These are phyloP conservation scores for Musa schizocarpa DNA, from an alignment of 176 grass and related monocot genomes.

Conservation along the genomic window DNA sequence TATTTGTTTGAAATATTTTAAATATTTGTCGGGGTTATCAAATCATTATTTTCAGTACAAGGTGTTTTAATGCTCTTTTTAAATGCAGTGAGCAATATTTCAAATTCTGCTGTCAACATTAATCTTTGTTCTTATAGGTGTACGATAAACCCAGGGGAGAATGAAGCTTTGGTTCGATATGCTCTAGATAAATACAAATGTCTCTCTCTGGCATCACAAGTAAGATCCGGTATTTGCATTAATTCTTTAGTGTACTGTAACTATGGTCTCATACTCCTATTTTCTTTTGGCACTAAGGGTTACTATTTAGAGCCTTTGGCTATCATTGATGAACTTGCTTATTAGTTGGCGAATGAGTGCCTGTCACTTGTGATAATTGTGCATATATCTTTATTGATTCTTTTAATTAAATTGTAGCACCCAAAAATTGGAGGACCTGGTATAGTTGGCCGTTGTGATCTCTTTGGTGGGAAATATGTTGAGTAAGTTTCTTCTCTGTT, in stretches of 20 bases:
- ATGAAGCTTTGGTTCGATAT: slow-evolving; percentile 86
- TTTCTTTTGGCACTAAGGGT: neutral
- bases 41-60: neutral
- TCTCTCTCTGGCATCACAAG: slow-evolving; percentile 64
- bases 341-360: too few species aligned
- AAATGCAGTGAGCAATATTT: neutral
- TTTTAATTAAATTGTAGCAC: slow-evolving; percentile 35
- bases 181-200: slow-evolving; percentile 81
- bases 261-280: neutral
- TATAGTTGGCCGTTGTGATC: slow-evolving; percentile 50
- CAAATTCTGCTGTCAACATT: neutral
- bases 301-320: neutral
- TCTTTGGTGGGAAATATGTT: slow-evolving; percentile 36
- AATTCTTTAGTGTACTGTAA: slow-evolving; percentile 6
- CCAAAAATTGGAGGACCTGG: slow-evolving; percentile 85
- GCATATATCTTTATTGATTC: neutral
- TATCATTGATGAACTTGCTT: neutral
- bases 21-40: too few species aligned
- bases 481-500: slow-evolving; percentile 59
- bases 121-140: slow-evolving; percentile 43
- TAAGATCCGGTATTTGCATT: slow-evolving; percentile 14
- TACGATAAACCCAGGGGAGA: slow-evolving; percentile 97
- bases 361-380: neutral
- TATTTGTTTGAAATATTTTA: too few species aligned
- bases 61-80: slow-evolving; percentile 7